A percentile compares a stretch with the other conserved stretches of the same genome.
phyloP scores from a whole-genome alignment of 768 basidiomycete species.

The Pisolithus marmoratus region DNA sequence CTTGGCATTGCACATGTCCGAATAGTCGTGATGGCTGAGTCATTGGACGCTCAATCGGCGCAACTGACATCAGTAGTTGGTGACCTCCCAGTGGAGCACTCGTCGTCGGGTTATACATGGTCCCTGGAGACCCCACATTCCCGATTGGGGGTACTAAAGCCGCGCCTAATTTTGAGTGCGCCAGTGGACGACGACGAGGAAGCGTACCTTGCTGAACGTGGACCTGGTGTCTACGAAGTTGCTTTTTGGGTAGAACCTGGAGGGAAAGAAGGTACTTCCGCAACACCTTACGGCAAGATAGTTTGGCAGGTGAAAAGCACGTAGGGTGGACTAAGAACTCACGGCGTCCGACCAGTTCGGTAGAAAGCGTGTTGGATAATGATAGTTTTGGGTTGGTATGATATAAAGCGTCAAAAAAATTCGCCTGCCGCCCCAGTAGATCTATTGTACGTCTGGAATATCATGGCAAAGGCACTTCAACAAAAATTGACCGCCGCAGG shows the following conservation, averaged over 20 bases:
- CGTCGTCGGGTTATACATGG: slow-evolving; percentile 33
- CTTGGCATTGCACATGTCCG: slow-evolving; percentile 46
- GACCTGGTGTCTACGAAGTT: slow-evolving; percentile 47
- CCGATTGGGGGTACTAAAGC: slow-evolving; percentile 8
- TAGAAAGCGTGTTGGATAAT: neutral
- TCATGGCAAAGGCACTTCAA: neutral
- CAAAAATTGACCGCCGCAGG: slow-evolving; percentile 63
- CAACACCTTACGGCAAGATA: slow-evolving; percentile 48
- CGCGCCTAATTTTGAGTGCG: slow-evolving; percentile 32
- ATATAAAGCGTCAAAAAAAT: too few relatives aligned
- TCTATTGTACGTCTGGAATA: neutral
- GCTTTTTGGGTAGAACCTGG: slow-evolving; percentile 37
- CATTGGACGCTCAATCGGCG: slow-evolving; percentile 26
- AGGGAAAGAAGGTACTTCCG: slow-evolving; percentile 25
- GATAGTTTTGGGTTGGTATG: neutral
- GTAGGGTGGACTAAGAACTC: neutral
- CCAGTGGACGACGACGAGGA: slow-evolving; percentile 33
- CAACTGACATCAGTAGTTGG: slow-evolving; percentile 49
- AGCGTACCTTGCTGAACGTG: slow-evolving; percentile 22
- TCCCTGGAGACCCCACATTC: slow-evolving; percentile 32
- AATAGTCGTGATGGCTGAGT: slow-evolving; percentile 30
- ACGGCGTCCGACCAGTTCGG: neutral
- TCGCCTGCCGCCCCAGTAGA: neutral
- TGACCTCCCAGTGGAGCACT: slow-evolving; percentile 24
- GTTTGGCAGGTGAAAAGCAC: slow-evolving; percentile 29